Percentiles rank a stretch among this genome's conserved stretches.
Evolutionary conservation across 2,329 filamentous ascomycete genomes (phyloP).

Genomic region (Thielaviopsis populi): DNA sequence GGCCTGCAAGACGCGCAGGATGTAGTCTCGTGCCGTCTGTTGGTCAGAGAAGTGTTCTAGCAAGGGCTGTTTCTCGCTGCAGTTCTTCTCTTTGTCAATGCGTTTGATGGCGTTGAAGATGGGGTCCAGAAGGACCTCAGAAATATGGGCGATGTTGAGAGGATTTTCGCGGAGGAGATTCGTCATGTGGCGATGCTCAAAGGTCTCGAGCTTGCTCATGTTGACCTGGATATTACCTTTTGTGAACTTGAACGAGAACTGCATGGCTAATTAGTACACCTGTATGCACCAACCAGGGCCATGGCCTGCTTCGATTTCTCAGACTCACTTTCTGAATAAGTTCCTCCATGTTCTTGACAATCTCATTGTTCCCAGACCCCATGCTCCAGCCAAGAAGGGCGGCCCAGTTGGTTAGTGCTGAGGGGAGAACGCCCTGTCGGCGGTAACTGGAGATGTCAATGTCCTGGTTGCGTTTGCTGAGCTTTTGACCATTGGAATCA

Average conservation of each 20-base stretch:
- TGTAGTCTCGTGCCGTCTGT: constrained; percentile 9
- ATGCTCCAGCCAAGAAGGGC: constrained; percentile 76
- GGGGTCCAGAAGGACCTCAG: constrained; percentile 16
- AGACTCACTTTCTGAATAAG: constrained; percentile 50
- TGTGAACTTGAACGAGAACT: constrained; percentile 80
- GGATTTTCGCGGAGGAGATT: constrained; percentile 22
- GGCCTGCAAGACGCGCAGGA: constrained; percentile 12
- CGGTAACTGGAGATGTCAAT: constrained; percentile 39
- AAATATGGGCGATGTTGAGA: constrained; percentile 14
- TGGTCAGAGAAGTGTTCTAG: neutral
- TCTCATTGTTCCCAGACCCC: constrained; percentile 33
- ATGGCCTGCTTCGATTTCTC: neutral
- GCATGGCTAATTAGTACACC: constrained; percentile 19
- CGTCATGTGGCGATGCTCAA: constrained; percentile 53
- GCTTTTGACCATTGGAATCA: constrained; percentile 52
- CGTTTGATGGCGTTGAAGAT: constrained; percentile 11
- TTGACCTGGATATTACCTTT: constrained; percentile 77
- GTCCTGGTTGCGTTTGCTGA: constrained; percentile 64
- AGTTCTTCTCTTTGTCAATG: neutral
- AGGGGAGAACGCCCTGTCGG: constrained; percentile 31
- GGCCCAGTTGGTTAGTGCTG: constrained; percentile 59
- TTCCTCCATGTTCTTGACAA: constrained; percentile 55
- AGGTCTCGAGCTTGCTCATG: constrained; percentile 61
- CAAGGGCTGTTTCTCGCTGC: neutral
- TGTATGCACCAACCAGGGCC: neutral